A percentile compares a stretch with the other conserved stretches of the same genome.
phyloP scores from a whole-genome alignment of 2,329 filamentous ascomycete species.

The Hansfordia pulvinata region DNA sequence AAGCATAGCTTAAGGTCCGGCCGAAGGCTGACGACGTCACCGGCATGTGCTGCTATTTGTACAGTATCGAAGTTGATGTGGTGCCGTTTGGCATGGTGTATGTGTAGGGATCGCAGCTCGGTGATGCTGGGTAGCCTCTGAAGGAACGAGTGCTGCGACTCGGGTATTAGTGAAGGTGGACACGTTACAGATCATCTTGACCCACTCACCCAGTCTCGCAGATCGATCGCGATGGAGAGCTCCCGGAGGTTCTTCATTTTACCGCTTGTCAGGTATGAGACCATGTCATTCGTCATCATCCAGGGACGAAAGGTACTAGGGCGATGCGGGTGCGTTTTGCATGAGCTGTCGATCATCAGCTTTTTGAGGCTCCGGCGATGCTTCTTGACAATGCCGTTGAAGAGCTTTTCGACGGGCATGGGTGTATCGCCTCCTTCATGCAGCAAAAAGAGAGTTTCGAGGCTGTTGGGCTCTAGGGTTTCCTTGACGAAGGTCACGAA shows the following conservation, averaged over 20 bases:
- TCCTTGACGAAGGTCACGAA: conserved; percentile 66
- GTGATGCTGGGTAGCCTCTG: conserved; percentile 59
- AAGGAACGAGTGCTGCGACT: conserved; percentile 58
- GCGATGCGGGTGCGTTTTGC: no score
- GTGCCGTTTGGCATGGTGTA: conserved; percentile 54
- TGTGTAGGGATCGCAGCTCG: conserved; percentile 56
- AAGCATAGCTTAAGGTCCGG: conserved; percentile 69
- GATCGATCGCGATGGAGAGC: conserved; percentile 58
- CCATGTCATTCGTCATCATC: conserved; percentile 55
- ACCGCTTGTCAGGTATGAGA: conserved; percentile 63
- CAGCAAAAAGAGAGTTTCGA: conserved; percentile 69
- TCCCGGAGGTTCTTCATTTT: conserved; percentile 61
- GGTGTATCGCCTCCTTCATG: no score
- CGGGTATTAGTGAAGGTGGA: conserved; percentile 1
- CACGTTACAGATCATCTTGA: conserved; percentile 5
- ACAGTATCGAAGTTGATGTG: conserved; percentile 41
- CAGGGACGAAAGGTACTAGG: no score
- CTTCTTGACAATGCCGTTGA: conserved; percentile 53
- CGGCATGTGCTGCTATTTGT: conserved; percentile 55
- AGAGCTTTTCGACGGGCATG: conserved; percentile 57
- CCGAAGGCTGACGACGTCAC: conserved; percentile 64
- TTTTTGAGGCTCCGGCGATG: conserved; percentile 60
- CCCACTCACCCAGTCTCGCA: conserved; percentile 60
- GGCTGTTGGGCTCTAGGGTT: conserved; percentile 60
- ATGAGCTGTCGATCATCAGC: conserved; percentile 59